Evolutionary conservation across 2,329 filamentous ascomycete genomes (phyloP), one percentile per base, ranked within the genome.

Genomic region (Diaporthe helianthi): DNA sequence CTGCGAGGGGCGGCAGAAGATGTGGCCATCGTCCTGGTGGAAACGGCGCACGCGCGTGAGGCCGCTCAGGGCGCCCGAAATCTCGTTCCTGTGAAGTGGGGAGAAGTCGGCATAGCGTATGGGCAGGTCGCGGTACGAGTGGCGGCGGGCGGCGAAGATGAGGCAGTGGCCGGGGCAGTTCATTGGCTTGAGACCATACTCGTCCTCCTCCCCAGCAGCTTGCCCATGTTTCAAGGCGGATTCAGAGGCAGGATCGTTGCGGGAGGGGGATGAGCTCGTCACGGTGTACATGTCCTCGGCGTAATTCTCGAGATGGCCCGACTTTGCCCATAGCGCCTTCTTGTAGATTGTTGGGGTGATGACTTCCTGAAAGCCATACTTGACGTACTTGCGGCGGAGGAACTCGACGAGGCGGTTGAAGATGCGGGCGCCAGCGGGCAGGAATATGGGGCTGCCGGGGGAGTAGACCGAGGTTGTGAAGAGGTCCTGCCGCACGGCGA

Each of bases 261-360:
- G 75, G 72, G 82, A 72, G 64, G 79, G 76, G 74, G 85, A 81
- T 1, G 85, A 83, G 55, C 88, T 87, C 13, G 83, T 89, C 33
- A 97, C 93, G 67, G 92, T 90, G 79, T 94, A 97, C 94, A 97
- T 97, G 76, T 97, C 93, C 76, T 97, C 91, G 70, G 92, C 90
- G 81, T 97, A 97, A 78, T 97, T 97, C 67, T 95, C 90, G 84
- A 94, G 89, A 74, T 97, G 93, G 2, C 93, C 93, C 0, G 93
- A 96, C 73, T 90, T 90, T 75, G 92, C 89, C 94, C 93, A 97
- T 36, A 97, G 82, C 7, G 92, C 90, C 78, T 92, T 93, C 77
- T 97, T 97, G 84, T 96, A 97, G 76, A 97, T 96, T 60, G 90
- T 96, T 2, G 94, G 93, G 9, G 93, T 96, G 74, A 97, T 90